Evolutionary conservation across 2,329 filamentous ascomycete species (phyloP).

Genomic region (Byssochlamys sp.): DNA sequence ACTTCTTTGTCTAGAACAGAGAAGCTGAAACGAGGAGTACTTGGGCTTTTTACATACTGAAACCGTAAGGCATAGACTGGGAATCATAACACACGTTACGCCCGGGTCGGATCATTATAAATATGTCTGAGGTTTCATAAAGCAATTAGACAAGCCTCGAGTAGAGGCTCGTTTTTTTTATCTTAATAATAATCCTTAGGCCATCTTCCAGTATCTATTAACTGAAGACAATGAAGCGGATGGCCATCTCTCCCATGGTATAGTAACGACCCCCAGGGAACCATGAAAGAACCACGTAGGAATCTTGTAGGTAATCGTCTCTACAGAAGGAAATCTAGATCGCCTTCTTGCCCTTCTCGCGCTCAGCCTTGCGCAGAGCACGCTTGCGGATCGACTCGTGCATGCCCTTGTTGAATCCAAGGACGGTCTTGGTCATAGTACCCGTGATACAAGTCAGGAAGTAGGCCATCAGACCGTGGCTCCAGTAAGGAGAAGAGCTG

Average conservation of each 20-base stretch:
- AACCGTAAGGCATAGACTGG: not conserved
- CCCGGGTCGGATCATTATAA: not conserved
- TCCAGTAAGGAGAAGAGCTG: slow-evolving; percentile 89
- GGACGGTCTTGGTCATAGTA: slow-evolving; percentile 47
- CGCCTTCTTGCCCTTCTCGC: slow-evolving; percentile 56
- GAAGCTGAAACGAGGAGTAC: not conserved
- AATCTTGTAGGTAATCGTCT: not conserved
- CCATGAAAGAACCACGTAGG: not conserved
- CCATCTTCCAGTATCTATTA: not conserved
- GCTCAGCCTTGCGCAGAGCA: slow-evolving; percentile 72
- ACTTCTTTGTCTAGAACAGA: not conserved
- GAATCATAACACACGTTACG: not conserved
- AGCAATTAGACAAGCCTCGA: not conserved
- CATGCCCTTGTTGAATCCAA: slow-evolving; percentile 58
- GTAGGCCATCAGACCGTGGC: slow-evolving; percentile 81
- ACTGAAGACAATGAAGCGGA: not conserved
- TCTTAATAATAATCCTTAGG: not conserved
- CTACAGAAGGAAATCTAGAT: slow-evolving; percentile 12
- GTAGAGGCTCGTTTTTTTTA: not conserved
- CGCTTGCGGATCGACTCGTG: slow-evolving; percentile 73
- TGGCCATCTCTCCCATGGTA: not conserved
- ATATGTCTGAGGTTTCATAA: not conserved
- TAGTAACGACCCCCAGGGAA: not conserved
- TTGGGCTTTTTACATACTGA: not conserved
- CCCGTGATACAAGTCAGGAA: slow-evolving; percentile 55